These are phyloP conservation scores for Pelargonium myrrhifolium DNA, from an alignment of 441 rosid genomes.

Conservation along the genomic window DNA sequence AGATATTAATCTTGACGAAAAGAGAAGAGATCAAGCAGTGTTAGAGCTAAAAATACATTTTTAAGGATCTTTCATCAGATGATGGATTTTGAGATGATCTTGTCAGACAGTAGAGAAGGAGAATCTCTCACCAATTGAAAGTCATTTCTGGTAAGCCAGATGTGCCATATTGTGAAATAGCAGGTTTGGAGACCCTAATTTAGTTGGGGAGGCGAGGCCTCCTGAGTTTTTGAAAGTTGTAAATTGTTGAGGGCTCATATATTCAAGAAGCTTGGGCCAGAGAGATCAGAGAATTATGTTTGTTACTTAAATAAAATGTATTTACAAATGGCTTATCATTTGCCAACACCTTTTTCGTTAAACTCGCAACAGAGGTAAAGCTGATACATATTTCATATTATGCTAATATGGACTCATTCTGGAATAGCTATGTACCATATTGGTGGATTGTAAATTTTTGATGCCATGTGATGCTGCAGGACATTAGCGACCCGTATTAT, in stretches of 20 bases:
- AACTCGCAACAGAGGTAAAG: constrained; percentile 5
- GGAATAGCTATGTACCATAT: constrained; percentile 29
- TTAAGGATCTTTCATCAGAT: too few relatives aligned
- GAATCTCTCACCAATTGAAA: too few relatives aligned
- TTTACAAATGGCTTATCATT: neutral
- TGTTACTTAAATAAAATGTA: constrained; percentile 39
- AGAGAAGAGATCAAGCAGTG: too few relatives aligned
- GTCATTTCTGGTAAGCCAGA: too few relatives aligned
- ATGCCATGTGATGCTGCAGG: constrained; percentile 16
- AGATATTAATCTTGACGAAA: too few relatives aligned
- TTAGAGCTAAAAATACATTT: too few relatives aligned
- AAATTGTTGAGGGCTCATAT: constrained; percentile 43
- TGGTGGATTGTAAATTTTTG: constrained; percentile 16
- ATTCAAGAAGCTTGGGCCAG: constrained; percentile 68
- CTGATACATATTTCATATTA: constrained; percentile 6
- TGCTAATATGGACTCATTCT: constrained; percentile 9
- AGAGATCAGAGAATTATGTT: constrained; percentile 67
- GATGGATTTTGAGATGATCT: too few relatives aligned
- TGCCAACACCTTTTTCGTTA: neutral
- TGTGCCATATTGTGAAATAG: too few relatives aligned
- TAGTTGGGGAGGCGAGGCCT: too few relatives aligned
- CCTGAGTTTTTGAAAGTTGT: too few relatives aligned
- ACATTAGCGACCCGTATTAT: constrained; percentile 6
- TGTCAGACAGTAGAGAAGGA: too few relatives aligned
- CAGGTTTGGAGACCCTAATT: too few relatives aligned